Evolutionary conservation across 192 early-diverging fungal species (phyloP).

Genomic region (Phlyctochytrium arcticum): DNA sequence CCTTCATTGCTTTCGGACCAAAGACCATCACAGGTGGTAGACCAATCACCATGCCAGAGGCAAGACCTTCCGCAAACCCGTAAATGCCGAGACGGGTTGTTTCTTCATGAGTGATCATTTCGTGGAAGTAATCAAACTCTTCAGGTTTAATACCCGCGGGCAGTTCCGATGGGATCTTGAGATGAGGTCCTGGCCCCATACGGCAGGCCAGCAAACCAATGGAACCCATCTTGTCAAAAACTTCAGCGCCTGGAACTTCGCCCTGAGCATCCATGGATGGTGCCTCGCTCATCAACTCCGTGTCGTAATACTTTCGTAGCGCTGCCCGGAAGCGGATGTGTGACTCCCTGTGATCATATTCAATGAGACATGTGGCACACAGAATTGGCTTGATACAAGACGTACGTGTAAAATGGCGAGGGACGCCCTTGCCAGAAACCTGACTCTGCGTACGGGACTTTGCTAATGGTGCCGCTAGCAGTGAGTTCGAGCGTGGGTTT

Average conservation of each 20-base stretch:
- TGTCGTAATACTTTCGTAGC: conserved; percentile 37
- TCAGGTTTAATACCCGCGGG: conserved; percentile 46
- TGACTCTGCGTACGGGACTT: conserved; percentile 34
- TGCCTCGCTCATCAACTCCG: conserved; percentile 29
- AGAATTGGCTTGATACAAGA: background rate
- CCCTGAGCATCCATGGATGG: conserved; percentile 26
- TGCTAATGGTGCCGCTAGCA: conserved; percentile 19
- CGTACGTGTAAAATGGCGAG: conserved; percentile 41
- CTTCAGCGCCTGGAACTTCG: conserved; percentile 12
- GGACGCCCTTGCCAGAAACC: conserved; percentile 27
- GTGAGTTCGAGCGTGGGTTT: conserved; percentile 29
- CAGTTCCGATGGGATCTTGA: conserved; percentile 36
- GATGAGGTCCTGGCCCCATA: conserved; percentile 44
- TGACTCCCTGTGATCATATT: conserved; percentile 14
- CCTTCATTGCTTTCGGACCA: conserved; percentile 39
- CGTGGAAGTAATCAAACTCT: conserved; percentile 55
- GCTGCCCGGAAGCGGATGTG: conserved; percentile 41
- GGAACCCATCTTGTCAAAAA: conserved; percentile 41
- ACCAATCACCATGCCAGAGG: conserved; percentile 38
- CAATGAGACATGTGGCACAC: background rate
- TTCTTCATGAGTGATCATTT: conserved; percentile 44
- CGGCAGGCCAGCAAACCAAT: conserved; percentile 35
- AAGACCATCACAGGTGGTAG: conserved; percentile 44
- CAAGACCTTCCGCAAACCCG: conserved; percentile 26
- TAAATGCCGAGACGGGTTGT: conserved; percentile 31